A percentile compares a stretch with the other conserved stretches of the same genome.
Conservation (phyloP, 345 rosid genomes). For the Eucalyptus sideroxylon region DNA sequence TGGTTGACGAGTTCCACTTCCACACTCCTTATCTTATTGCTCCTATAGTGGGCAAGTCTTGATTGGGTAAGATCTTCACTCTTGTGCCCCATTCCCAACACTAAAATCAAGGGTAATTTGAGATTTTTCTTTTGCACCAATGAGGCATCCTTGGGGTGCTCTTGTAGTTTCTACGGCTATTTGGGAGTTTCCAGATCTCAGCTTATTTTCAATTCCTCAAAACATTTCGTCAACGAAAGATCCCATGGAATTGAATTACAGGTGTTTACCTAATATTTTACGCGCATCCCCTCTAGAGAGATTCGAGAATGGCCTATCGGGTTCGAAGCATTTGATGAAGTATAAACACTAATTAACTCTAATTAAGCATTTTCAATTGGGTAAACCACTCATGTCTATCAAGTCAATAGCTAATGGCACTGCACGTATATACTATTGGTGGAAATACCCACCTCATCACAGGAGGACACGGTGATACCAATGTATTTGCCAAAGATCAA, state of each 20-base stretch:
- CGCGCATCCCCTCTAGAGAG: neutral
- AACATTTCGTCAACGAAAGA: neutral
- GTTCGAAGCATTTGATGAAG: neutral
- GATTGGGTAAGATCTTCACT: neutral
- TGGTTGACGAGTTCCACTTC: neutral
- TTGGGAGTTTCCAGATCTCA: neutral
- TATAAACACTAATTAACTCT: neutral
- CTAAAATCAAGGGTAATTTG: neutral
- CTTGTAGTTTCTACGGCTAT: neutral
- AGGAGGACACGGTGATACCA: accelerated
- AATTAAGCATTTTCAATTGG: neutral
- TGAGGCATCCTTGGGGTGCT: neutral
- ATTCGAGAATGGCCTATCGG: neutral
- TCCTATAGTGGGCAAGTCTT: neutral
- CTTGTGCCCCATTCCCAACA: neutral
- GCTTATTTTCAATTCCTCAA: neutral
- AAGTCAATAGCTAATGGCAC: neutral
- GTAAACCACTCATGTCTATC: neutral
- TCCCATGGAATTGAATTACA: neutral
- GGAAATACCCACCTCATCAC: neutral
- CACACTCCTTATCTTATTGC: neutral
- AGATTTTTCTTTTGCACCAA: neutral
- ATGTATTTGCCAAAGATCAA: neutral
- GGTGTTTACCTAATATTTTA: neutral
- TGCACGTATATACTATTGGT: neutral